phyloP scores from a whole-genome alignment of 805 yeast species.

The Zygotorulaspora florentina region DNA sequence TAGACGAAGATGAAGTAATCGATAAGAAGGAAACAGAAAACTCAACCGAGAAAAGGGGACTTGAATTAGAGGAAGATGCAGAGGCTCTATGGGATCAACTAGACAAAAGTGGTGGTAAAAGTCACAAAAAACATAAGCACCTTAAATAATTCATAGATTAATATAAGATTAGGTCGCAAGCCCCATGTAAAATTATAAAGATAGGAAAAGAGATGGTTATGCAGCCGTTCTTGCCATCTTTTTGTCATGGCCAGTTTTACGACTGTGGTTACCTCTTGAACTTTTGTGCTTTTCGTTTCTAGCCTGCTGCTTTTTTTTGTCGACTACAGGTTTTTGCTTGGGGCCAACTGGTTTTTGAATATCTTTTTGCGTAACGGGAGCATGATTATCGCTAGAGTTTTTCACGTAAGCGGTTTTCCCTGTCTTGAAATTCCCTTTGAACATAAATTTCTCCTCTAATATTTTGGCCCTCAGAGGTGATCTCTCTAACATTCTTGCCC shows the following conservation, averaged over 20 bases:
- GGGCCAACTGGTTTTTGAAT: neutral
- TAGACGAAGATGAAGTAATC: conserved; percentile 34
- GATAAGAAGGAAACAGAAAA: conserved; percentile 23
- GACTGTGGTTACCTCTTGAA: conserved; percentile 56
- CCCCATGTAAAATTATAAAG: neutral
- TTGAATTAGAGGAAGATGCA: conserved; percentile 31
- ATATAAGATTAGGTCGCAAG: too few relatives aligned
- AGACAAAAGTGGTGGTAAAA: conserved; percentile 11
- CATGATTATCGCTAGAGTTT: conserved; percentile 16
- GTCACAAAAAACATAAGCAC: conserved; percentile 4
- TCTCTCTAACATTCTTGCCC: conserved; percentile 73
- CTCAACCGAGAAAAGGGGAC: conserved; percentile 41
- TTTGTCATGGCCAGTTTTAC: conserved; percentile 58
- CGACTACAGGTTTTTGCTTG: conserved; percentile 4
- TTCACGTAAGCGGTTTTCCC: conserved; percentile 33
- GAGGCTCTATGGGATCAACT: conserved; percentile 34
- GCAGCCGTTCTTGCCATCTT: conserved; percentile 37
- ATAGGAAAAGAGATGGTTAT: neutral
- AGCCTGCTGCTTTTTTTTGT: conserved; percentile 37
- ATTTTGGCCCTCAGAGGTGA: conserved; percentile 58
- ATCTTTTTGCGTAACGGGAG: neutral
- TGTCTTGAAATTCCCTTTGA: conserved; percentile 38
- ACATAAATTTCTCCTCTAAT: conserved; percentile 59
- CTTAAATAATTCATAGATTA: neutral
- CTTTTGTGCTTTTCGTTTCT: conserved; percentile 55